These are phyloP conservation scores for Camptophora hylomeconis DNA, from an alignment of 2,329 filamentous ascomycete genomes.

Conservation along the genomic window DNA sequence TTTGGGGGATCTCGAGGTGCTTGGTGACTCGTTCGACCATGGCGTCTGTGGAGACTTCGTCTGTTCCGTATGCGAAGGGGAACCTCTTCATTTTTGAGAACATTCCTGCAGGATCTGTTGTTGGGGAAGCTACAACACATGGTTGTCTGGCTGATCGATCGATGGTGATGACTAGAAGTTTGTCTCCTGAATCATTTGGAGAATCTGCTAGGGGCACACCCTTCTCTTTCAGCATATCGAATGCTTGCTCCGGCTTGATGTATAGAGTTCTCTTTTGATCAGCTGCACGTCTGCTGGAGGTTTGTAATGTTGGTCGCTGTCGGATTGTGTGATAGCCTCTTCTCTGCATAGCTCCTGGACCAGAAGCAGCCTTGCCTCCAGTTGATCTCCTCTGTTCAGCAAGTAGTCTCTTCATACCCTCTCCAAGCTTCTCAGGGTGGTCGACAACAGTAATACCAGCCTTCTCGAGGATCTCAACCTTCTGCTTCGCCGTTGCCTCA, in stretches of 20 bases:
- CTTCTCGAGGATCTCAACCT: conserved; percentile 51
- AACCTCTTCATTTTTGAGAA: conserved; percentile 38
- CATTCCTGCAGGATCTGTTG: conserved; percentile 29
- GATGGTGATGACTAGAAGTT: conserved; percentile 50
- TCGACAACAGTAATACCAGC: conserved; percentile 59
- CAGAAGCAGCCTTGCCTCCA: conserved; percentile 23
- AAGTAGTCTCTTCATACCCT: conserved; percentile 51
- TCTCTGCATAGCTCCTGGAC: conserved; percentile 26
- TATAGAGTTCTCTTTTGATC: conserved; percentile 35
- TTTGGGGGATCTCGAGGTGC: conserved; percentile 41
- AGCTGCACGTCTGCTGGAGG: conserved; percentile 22
- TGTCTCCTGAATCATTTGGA: conserved; percentile 25
- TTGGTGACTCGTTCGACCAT: conserved; percentile 27
- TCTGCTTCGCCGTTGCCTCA: conserved; percentile 51
- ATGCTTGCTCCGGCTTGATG: conserved; percentile 40
- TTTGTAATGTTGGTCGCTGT: conserved; percentile 16
- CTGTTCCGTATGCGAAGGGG: conserved; percentile 46
- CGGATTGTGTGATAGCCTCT: conserved; percentile 39
- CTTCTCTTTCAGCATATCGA: conserved; percentile 42
- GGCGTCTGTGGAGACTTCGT: conserved; percentile 32
- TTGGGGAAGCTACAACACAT: conserved; percentile 49
- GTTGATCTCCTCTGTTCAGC: conserved; percentile 24
- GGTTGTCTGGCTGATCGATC: conserved; percentile 51
- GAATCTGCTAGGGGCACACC: conserved; percentile 24
- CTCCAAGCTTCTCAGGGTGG: conserved; percentile 63